Evolutionary conservation across 2,329 filamentous ascomycete genomes (phyloP).

Genomic region (Aspergillus texensis): DNA sequence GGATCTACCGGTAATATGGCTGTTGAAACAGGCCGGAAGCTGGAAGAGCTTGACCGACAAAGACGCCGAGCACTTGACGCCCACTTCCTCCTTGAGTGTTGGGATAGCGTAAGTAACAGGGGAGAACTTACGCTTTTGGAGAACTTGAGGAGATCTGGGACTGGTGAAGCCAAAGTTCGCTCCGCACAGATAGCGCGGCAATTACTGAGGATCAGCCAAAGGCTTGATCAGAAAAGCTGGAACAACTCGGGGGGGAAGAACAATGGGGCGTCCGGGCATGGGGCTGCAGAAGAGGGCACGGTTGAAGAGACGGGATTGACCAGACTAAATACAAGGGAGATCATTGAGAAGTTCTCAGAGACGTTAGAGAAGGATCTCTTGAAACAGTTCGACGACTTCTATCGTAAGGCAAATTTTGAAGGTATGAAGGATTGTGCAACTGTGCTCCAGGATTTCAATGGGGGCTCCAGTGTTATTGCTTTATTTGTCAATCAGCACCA

Average conservation of each 20-base stretch:
- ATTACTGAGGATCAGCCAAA: constrained; percentile 88
- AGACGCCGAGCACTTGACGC: constrained; percentile 87
- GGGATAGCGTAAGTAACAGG: constrained; percentile 90
- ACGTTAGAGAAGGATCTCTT: constrained; percentile 92
- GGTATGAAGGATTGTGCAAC: constrained; percentile 97
- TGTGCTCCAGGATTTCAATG: constrained; percentile 93
- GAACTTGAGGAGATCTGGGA: constrained; percentile 81
- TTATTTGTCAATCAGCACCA: constrained; percentile 98
- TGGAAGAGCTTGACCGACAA: constrained; percentile 94
- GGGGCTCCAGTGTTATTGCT: constrained; percentile 91
- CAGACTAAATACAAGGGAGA: constrained; percentile 72
- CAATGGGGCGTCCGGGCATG: constrained; percentile 46
- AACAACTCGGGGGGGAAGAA: constrained; percentile 55
- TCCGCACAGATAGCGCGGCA: constrained; percentile 94
- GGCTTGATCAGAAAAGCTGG: constrained; percentile 79
- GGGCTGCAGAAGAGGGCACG: constrained; percentile 46
- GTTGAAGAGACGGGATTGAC: constrained; percentile 52
- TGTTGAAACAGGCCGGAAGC: constrained; percentile 88
- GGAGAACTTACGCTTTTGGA: constrained; percentile 86
- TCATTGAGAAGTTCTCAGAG: constrained; percentile 96
- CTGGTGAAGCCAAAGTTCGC: constrained; percentile 87
- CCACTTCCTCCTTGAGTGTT: constrained; percentile 93
- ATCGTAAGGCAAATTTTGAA: constrained; percentile 90
- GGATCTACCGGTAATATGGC: constrained; percentile 78
- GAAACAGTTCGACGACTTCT: constrained; percentile 97